Evolutionary conservation across 768 basidiomycete genomes (phyloP), one percentile per base, ranked within the genome.

Genomic region (Mycena epipterygia): DNA sequence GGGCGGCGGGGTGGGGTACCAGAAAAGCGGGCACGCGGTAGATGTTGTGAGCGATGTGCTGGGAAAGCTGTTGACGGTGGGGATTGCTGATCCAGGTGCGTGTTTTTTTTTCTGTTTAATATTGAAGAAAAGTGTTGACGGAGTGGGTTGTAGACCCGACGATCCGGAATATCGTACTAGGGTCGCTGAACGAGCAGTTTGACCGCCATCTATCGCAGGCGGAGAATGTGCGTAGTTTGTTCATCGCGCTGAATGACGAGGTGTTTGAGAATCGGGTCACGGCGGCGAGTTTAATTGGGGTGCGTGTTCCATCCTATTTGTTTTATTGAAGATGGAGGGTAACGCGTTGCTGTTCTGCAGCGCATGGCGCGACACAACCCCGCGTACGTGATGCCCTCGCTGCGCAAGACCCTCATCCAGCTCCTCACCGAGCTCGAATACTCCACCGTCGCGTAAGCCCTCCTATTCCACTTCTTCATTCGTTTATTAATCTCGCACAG

Each of bases 331-430:
- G 3, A 7, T 19, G 6, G 21, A 32, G 32, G 11, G 27, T 42
- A 30, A 56, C 29, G 9, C 4, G 35, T 23, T 21, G 12, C n/a
- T 16, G 6, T 14, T 9, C 2, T 23, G 19, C 49, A 73, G 72
- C 91, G 98, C 30, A 89, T 99, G 39, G 95, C 97, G 4, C 89
- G 90, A 73, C 95, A 97, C 81, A 99, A 99, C 76, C 98, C 98
- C 0, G 98, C 98, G n/a, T 98, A 98, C 83, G 97, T 99, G 35
- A 99, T 99, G 95, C 97, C 98, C 13, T 95, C 95, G 8, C 85
- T 99, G 29, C 89, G 98, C 52, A 99, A 99, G 81, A 92, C 96
- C 1, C 85, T 99, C 67, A 98, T 99, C 62, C 97, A 99, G 78
- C 88, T 99, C 11, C 84, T 99, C 70, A 99, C 98, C 1, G 98